Evolutionary conservation across 495 filamentous ascomycete species (phyloP), one percentile per base, ranked within the genome.

Genomic region (Glutinoglossum americanum): DNA sequence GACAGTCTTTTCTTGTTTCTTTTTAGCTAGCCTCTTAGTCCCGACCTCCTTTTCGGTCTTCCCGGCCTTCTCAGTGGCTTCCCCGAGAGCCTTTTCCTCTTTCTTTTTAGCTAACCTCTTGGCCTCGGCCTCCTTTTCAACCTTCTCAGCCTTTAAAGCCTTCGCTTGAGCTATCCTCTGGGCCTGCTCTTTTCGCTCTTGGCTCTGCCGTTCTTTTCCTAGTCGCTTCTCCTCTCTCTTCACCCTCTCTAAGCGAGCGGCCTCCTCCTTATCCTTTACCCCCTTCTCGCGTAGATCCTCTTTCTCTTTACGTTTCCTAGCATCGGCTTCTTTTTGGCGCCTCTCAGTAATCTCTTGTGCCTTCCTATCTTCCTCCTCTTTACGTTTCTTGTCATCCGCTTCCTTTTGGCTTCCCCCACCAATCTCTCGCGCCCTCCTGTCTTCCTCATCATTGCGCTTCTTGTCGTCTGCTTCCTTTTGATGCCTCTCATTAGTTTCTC

Each of bases 181-280:
- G 11, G 49, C 49, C 4, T 10, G 49, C 17, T 53, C 49, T 30
- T 53, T 45, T 45, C 41, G 41, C 41, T 45, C 41, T 45, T 45
- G 41, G 21, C 21, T 10, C 41, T 21, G 17, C 13, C 41, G 17
- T n/a, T 45, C 41, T 33, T 69, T 72, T 1, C 75, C 73, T 28
- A 77, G 71, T 33, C 76, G 67, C 62, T 79, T 74, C 59, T 78
- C 74, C 64, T 78, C 41, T 15, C 13, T 27, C 47, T 49, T 49
- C 25, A 9, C 19, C 47, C 13, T 49, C 8, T 49, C 47, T 15
- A 23, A 27, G 47, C 47, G 47, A 49, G 19, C 47, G 25, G 8
- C 8, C 47, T 49, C 47, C 47, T 49, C 19, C 21, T 49, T 49
- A 8, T 49, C 47, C 23, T 27, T 19, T 30, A 7, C 28, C 26